A percentile compares a stretch with the other conserved stretches of the same genome.
These are phyloP conservation scores for Elsinoe arachidis DNA, from an alignment of 2,329 filamentous ascomycete genomes.

Conservation along the genomic window DNA sequence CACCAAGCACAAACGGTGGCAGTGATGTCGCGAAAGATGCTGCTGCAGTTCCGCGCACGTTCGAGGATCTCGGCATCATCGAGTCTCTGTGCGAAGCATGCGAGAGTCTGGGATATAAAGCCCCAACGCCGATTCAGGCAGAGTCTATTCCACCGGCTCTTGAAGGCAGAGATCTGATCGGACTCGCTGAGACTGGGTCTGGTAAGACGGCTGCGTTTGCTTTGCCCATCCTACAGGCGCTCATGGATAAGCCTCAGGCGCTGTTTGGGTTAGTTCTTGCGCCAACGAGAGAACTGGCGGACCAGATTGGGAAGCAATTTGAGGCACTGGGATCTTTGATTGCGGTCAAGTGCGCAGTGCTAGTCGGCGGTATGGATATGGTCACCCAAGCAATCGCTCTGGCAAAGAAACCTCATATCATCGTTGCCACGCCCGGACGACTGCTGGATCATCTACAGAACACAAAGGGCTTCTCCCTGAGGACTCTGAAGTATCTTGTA, in stretches of 20 bases:
- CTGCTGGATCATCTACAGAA: slow-evolving; percentile 90
- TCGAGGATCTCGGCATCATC: slow-evolving; percentile 68
- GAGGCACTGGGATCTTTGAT: slow-evolving; percentile 83
- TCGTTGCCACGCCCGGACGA: slow-evolving; percentile 85
- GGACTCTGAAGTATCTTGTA: slow-evolving; percentile 75
- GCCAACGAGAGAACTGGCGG: slow-evolving; percentile 85
- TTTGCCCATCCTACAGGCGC: slow-evolving; percentile 79
- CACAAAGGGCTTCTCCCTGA: slow-evolving; percentile 87
- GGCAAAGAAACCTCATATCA: slow-evolving; percentile 84
- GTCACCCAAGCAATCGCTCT: slow-evolving; percentile 82
- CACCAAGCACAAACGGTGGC: slow-evolving; percentile 23
- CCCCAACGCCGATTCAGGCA: slow-evolving; percentile 80
- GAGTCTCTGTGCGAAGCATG: slow-evolving; percentile 87
- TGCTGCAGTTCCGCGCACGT: slow-evolving; percentile 43
- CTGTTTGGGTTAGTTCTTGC: slow-evolving; percentile 85
- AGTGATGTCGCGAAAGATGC: slow-evolving; percentile 26
- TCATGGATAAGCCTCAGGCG: slow-evolving; percentile 79
- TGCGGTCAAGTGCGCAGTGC: slow-evolving; percentile 71
- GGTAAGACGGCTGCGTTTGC: slow-evolving; percentile 96
- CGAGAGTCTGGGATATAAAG: slow-evolving; percentile 68
- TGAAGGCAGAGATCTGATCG: slow-evolving; percentile 77
- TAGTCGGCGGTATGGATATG: slow-evolving; percentile 91
- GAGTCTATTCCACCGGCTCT: slow-evolving; percentile 77
- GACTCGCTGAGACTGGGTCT: slow-evolving; percentile 86
- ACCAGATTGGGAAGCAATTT: slow-evolving; percentile 81